Percentiles rank a stretch among this genome's conserved stretches.
Conservation (phyloP, 2,329 filamentous ascomycete genomes). For the Fusarium sp. region DNA sequence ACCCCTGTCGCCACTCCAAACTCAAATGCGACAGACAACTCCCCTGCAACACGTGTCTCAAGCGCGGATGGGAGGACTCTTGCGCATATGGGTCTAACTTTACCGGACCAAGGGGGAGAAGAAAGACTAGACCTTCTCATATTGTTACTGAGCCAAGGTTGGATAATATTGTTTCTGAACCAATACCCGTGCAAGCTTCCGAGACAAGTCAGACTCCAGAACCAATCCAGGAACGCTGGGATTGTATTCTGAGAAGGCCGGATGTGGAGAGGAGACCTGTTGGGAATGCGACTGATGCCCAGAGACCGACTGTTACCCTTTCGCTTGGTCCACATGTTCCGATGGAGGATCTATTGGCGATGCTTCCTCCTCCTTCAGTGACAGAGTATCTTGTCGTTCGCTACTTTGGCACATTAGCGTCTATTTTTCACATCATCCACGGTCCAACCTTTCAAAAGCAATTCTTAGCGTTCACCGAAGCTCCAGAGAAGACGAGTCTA, state of each 20-base stretch:
- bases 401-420: constrained; percentile 3
- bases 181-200: background rate
- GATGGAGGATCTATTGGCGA: background rate
- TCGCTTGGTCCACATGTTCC: background rate
- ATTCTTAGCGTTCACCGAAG: background rate
- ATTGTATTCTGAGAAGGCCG: background rate
- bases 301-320: background rate
- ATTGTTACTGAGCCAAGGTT: background rate
- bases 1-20: constrained; percentile 20
- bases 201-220: background rate
- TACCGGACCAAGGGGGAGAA: background rate
- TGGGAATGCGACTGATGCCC: background rate
- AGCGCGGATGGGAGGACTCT: constrained; percentile 13
- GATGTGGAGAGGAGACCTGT: background rate
- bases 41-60: constrained; percentile 12
- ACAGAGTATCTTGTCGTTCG: constrained; percentile 2
- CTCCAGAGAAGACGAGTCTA: background rate
- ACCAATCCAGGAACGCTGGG: constrained; percentile 21
- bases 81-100: constrained; percentile 14
- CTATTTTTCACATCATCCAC: constrained; percentile 8
- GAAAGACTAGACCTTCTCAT: fast-evolving
- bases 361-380: constrained; percentile 1
- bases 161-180: background rate
- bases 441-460: constrained; percentile 9
- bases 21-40: constrained; percentile 24